phyloP scores from a whole-genome alignment of 2,329 filamentous ascomycete genomes.

The Sporothrix variecibatus region DNA sequence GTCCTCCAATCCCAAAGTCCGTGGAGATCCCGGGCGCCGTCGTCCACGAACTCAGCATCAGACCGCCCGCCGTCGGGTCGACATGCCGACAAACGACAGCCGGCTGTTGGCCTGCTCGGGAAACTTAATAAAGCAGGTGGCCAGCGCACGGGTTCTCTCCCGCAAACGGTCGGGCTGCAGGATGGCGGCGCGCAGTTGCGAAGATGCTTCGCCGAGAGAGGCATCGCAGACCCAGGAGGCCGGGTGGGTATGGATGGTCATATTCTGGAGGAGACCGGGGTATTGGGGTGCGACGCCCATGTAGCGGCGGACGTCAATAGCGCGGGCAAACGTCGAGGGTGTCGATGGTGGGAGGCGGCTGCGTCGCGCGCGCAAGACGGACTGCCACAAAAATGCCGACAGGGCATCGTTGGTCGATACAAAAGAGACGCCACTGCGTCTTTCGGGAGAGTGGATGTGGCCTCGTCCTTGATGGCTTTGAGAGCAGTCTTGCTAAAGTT shows the following conservation, averaged over 20 bases:
- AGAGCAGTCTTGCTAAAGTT: neutral
- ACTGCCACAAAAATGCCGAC: conserved; percentile 4
- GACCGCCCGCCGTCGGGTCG: conserved; percentile 43
- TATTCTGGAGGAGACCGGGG: conserved; percentile 51
- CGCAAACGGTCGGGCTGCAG: neutral
- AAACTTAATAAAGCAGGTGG: neutral
- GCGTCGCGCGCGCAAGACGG: neutral
- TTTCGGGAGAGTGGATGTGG: neutral
- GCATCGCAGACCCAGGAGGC: conserved; percentile 34
- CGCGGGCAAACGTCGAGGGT: neutral
- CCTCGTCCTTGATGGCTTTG: neutral
- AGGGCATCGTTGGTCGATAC: conserved; percentile 14
- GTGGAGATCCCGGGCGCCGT: conserved; percentile 52
- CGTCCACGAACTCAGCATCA: conserved; percentile 59
- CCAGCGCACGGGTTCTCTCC: neutral
- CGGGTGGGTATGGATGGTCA: conserved; percentile 44
- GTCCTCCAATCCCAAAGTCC: conserved; percentile 43
- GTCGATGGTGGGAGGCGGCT: neutral
- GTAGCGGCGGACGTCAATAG: conserved; percentile 29
- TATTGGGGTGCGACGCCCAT: conserved; percentile 48
- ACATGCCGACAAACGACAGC: conserved; percentile 41
- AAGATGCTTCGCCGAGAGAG: conserved; percentile 23
- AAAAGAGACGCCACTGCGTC: neutral
- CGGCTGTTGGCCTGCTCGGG: conserved; percentile 39
- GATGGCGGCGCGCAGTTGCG: neutral